Evolutionary conservation across 2,329 filamentous ascomycete species (phyloP).

Genomic region (Fusarium equiseti): DNA sequence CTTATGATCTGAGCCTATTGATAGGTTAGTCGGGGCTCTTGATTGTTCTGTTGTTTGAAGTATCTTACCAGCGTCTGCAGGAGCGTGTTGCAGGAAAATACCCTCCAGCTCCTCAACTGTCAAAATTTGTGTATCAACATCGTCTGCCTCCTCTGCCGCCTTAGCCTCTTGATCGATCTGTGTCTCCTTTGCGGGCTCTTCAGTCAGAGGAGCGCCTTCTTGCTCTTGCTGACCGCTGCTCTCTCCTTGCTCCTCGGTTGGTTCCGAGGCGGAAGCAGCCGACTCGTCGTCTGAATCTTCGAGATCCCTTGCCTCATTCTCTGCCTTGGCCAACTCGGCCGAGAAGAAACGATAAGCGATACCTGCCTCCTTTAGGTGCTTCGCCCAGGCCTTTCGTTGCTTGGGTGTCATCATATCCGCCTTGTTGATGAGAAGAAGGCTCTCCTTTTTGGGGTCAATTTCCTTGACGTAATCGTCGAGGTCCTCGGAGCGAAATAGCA

Average conservation of each 20-base stretch:
- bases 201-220: constrained; percentile 41
- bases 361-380: constrained; percentile 81
- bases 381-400: constrained; percentile 87
- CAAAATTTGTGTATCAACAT: constrained; percentile 80
- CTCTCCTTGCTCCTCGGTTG: constrained; percentile 47
- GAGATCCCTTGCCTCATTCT: constrained; percentile 78
- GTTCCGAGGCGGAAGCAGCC: constrained; percentile 38
- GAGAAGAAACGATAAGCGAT: constrained; percentile 98
- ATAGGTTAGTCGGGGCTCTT: constrained; percentile 20
- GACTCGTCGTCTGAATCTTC: constrained; percentile 59
- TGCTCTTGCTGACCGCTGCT: constrained; percentile 42
- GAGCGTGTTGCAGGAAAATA: constrained; percentile 82
- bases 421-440: constrained; percentile 95
- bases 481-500: constrained; percentile 95
- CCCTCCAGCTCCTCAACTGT: constrained; percentile 93
- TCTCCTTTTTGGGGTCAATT: constrained; percentile 87
- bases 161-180: constrained; percentile 36
- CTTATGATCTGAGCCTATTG: constrained; percentile 67
- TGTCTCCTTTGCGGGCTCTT: constrained; percentile 50
- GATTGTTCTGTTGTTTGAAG: background rate
- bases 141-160: constrained; percentile 46
- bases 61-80: constrained; percentile 64
- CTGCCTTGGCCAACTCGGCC: constrained; percentile 88
- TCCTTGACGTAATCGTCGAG: constrained; percentile 95
- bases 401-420: constrained; percentile 96